These are phyloP conservation scores for Microstegium vimineum DNA, from an alignment of 176 grass and related monocot genomes.

Conservation along the genomic window DNA sequence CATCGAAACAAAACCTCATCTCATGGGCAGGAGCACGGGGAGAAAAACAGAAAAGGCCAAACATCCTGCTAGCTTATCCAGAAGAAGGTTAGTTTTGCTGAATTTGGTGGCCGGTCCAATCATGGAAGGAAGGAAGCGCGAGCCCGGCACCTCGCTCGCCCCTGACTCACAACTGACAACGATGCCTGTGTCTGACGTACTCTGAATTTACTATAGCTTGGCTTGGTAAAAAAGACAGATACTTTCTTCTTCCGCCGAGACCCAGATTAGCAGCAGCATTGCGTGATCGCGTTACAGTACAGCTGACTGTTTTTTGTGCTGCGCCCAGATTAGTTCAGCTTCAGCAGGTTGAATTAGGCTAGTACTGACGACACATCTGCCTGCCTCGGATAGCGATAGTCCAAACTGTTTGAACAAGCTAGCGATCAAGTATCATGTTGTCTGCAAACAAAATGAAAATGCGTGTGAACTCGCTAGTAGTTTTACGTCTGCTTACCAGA, in stretches of 20 bases:
- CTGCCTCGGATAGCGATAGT: neutral
- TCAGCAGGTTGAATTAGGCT: neutral
- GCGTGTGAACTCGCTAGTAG: too few species aligned
- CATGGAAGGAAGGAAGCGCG: slow-evolving; percentile 19
- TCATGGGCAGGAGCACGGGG: neutral
- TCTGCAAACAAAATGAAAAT: neutral
- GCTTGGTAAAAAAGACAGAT: neutral
- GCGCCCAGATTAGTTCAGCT: neutral
- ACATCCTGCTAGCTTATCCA: neutral
- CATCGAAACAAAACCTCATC: neutral
- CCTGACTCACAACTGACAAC: neutral
- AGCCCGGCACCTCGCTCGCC: slow-evolving; percentile 9
- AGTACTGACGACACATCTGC: neutral
- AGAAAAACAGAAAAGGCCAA: neutral
- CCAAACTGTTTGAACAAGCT: neutral
- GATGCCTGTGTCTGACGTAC: neutral
- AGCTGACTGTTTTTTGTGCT: neutral
- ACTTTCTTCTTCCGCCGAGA: neutral
- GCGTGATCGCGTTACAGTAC: neutral
- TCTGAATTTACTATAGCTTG: neutral
- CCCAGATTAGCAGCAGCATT: neutral
- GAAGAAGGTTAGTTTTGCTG: too few species aligned
- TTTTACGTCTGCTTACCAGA: neutral
- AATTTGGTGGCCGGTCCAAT: neutral
- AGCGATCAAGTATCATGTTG: neutral